Conservation (phyloP, 2,329 filamentous ascomycete species). For the Metarhizium album region DNA sequence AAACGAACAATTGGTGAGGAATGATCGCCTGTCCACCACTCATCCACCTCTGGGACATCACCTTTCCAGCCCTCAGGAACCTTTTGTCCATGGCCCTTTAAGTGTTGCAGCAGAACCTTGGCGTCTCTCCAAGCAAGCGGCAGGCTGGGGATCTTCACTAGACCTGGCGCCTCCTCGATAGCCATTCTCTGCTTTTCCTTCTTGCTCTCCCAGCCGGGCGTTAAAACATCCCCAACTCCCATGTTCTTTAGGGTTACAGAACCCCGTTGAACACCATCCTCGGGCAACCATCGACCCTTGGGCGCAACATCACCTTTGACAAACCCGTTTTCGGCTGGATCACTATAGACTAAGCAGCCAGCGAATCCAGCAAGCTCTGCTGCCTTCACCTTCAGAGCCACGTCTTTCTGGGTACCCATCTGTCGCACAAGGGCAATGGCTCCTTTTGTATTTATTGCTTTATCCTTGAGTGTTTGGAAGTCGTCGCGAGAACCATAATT, state of each 20-base stretch:
- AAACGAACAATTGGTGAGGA: slow-evolving; percentile 70
- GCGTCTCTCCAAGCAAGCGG: slow-evolving; percentile 87
- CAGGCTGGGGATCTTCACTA: slow-evolving; percentile 79
- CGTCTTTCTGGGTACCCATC: slow-evolving; percentile 61
- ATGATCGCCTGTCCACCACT: slow-evolving; percentile 77
- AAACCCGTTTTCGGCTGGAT: slow-evolving; percentile 78
- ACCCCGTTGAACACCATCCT: slow-evolving; percentile 72
- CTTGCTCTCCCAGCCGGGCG: slow-evolving; percentile 72
- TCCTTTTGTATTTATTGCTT: slow-evolving; percentile 62
- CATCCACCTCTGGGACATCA: slow-evolving; percentile 60
- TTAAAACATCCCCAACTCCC: slow-evolving; percentile 84
- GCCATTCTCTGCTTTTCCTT: slow-evolving; percentile 54
- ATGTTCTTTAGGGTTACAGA: slow-evolving; percentile 71
- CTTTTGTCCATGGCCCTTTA: slow-evolving; percentile 63
- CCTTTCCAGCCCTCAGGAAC: slow-evolving; percentile 65
- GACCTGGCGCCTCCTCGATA: slow-evolving; percentile 57
- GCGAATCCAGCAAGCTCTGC: slow-evolving; percentile 78
- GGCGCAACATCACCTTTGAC: slow-evolving; percentile 62
- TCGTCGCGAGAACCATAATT: slow-evolving; percentile 85
- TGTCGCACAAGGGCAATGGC: slow-evolving; percentile 78
- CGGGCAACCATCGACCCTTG: slow-evolving; percentile 67
- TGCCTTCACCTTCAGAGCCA: slow-evolving; percentile 76
- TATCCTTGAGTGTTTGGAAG: slow-evolving; percentile 61
- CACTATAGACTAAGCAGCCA: slow-evolving; percentile 87
- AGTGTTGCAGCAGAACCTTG: slow-evolving; percentile 60